These are phyloP conservation scores for Eucommia ulmoides DNA, from an alignment of 257 asterid species.

Conservation along the genomic window DNA sequence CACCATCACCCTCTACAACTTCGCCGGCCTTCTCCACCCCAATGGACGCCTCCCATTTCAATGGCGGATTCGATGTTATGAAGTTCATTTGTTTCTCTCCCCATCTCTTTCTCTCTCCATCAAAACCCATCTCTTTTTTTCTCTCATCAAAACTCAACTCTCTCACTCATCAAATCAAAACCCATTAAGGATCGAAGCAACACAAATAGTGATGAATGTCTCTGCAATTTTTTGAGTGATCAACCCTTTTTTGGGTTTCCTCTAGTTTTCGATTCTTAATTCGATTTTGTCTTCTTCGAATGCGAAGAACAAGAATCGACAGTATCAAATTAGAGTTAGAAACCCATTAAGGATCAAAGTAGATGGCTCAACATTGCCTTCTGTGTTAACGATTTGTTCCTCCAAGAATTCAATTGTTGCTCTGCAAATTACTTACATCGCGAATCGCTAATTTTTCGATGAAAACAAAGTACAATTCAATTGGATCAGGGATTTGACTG, in stretches of 20 bases:
- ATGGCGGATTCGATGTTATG: no score
- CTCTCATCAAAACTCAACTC: no score
- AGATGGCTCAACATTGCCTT: constrained; percentile 75
- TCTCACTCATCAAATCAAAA: constrained; percentile 78
- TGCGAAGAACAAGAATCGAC: constrained; percentile 66
- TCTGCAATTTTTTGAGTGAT: constrained; percentile 54
- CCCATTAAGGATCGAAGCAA: constrained; percentile 83
- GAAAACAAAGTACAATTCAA: constrained; percentile 31
- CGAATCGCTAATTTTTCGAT: constrained; percentile 48
- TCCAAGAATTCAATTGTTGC: constrained; percentile 75
- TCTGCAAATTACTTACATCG: constrained; percentile 43
- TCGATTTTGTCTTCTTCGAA: constrained; percentile 71
- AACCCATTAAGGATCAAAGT: constrained; percentile 53
- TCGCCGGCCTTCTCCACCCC: no score
- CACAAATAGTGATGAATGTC: constrained; percentile 54
- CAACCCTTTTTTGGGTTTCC: constrained; percentile 36
- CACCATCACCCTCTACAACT: no score
- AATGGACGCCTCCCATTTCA: no score
- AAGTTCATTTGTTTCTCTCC: no score
- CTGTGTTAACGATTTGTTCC: constrained; percentile 77
- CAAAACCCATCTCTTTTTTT: no score
- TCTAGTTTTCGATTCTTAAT: constrained; percentile 31
- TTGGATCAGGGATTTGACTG: constrained; percentile 40
- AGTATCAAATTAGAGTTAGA: constrained; percentile 62
- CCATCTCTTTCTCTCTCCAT: no score